Evolutionary conservation across 345 rosid species (phyloP).

Genomic region (Excoecaria cochinchinensis): DNA sequence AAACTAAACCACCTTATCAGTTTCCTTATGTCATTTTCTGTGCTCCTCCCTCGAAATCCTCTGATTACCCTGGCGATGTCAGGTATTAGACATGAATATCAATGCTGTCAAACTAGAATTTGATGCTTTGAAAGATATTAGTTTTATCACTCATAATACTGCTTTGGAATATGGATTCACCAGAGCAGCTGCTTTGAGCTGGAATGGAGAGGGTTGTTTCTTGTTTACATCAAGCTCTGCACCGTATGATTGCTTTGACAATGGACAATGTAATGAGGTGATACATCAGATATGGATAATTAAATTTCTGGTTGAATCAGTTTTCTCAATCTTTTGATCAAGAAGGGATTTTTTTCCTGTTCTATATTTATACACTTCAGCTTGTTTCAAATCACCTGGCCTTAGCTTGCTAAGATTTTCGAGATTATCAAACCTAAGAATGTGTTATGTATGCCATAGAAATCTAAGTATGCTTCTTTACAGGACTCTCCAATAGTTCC

Average conservation of each 20-base stretch:
- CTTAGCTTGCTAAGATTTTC: background rate
- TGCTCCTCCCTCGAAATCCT: slow-evolving; percentile 86
- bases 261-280: slow-evolving; percentile 87
- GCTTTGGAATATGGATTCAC: slow-evolving; percentile 19
- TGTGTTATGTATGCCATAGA: background rate
- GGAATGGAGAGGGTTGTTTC: slow-evolving; percentile 91
- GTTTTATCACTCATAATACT: background rate
- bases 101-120: background rate
- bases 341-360: background rate
- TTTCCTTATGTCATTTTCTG: slow-evolving; percentile 83
- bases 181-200: slow-evolving; percentile 81
- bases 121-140: background rate
- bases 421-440: background rate
- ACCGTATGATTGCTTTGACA: slow-evolving; percentile 71
- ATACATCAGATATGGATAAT: slow-evolving; percentile 12
- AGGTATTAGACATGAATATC: slow-evolving; percentile 38
- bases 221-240: slow-evolving; percentile 91
- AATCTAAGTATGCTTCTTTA: slow-evolving; percentile 17
- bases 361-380: background rate
- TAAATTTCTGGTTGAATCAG: background rate
- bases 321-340: background rate
- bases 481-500: slow-evolving; percentile 84
- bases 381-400: background rate
- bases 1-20: slow-evolving; percentile 35
- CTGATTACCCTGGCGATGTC: slow-evolving; percentile 79